Conservation (phyloP, 192 early-diverging fungal genomes). For the Rhizophagus prolifer region DNA sequence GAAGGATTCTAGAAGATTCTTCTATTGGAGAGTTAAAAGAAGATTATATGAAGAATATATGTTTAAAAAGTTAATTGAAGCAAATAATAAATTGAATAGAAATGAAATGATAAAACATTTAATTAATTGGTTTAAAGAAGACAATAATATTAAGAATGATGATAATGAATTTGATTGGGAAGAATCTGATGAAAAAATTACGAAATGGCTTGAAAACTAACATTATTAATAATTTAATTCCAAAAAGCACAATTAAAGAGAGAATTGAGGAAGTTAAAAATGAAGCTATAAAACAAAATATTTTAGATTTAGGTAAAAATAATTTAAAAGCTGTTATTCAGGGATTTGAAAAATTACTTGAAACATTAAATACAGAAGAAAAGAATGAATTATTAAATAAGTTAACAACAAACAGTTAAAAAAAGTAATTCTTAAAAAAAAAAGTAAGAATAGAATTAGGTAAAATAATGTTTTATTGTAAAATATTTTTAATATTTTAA, state of each 20-base stretch:
- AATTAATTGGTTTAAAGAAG: conserved; percentile 65
- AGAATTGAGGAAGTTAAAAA: conserved; percentile 11
- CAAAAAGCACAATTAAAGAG: neutral
- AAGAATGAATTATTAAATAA: no score
- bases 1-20: conserved; percentile 77
- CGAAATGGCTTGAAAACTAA: conserved; percentile 60
- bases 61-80: conserved; percentile 54
- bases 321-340: no score
- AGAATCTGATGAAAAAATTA: conserved; percentile 57
- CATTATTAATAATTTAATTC: neutral
- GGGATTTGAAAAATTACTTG: no score
- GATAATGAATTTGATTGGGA: conserved; percentile 45
- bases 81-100: conserved; percentile 49
- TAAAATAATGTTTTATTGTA: no score
- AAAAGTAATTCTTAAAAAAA: no score
- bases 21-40: conserved; percentile 90
- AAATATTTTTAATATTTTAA: no score
- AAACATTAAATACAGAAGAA: no score
- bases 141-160: conserved; percentile 42
- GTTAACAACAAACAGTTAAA: no score
- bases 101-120: conserved; percentile 52
- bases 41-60: conserved; percentile 80
- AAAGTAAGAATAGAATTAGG: no score
- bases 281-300: conserved; percentile 1
- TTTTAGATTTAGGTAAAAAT: no score